Evolutionary conservation across 1,139 yeast genomes (phyloP).

Genomic region (Pichia sp.): DNA sequence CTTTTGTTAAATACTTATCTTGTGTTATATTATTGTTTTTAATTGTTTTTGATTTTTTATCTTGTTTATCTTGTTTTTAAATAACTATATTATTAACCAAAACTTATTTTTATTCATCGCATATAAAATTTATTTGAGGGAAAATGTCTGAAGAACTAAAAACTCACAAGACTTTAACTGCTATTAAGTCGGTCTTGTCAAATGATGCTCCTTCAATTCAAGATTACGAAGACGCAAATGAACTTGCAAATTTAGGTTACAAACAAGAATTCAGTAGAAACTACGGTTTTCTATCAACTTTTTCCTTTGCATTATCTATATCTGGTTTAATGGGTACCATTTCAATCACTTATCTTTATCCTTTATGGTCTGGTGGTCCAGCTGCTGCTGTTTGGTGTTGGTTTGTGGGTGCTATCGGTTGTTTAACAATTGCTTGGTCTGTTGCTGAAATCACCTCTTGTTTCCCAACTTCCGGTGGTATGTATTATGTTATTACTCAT

Average conservation of each 20-base stretch:
- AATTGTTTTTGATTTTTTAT: no score
- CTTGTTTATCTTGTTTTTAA: no score
- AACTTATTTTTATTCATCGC: no score
- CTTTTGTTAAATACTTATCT: no score
- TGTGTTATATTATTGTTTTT: no score
- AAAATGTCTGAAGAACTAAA: slow-evolving; percentile 3
- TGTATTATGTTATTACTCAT: slow-evolving; percentile 40
- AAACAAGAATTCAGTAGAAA: slow-evolving; percentile 31
- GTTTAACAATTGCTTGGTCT: slow-evolving; percentile 60
- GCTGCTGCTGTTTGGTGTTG: slow-evolving; percentile 31
- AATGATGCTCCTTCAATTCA: slow-evolving; percentile 12
- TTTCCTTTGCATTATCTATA: slow-evolving; percentile 27
- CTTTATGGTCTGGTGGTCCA: slow-evolving; percentile 43
- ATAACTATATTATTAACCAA: no score
- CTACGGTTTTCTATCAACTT: slow-evolving; percentile 29
- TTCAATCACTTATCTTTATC: slow-evolving; percentile 28
- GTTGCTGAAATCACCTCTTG: slow-evolving; percentile 56
- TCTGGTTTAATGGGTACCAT: slow-evolving; percentile 28
- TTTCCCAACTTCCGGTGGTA: slow-evolving; percentile 70
- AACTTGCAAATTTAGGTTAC: slow-evolving; percentile 29
- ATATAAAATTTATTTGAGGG: no score
- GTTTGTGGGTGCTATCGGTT: slow-evolving; percentile 62
- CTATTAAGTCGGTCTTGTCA: slow-evolving; percentile 7
- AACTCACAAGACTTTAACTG: neutral
- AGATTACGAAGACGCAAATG: slow-evolving; percentile 25